A percentile compares a stretch with the other conserved stretches of the same genome.
phyloP scores from a whole-genome alignment of 176 grass and related monocot species.

The Carex kokanica region DNA sequence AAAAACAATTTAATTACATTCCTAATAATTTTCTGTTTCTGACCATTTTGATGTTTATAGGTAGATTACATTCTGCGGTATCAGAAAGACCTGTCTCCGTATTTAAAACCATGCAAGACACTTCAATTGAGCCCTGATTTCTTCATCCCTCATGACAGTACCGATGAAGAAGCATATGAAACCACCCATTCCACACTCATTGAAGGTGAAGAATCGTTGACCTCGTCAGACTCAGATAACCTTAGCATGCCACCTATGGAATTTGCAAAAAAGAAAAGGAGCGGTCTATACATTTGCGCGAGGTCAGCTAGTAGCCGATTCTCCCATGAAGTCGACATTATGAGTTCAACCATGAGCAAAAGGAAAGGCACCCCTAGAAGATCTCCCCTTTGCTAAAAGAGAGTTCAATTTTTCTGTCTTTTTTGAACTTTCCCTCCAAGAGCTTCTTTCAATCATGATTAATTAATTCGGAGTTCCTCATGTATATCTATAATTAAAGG shows the following conservation, averaged over 20 bases:
- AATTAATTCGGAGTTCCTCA: slow-evolving; percentile 29
- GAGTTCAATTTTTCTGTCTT: slow-evolving; percentile 11
- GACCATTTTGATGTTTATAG: slow-evolving; percentile 36
- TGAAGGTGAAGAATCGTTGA: slow-evolving; percentile 78
- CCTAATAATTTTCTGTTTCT: too few relatives aligned
- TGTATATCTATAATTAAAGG: slow-evolving; percentile 47
- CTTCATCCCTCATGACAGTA: slow-evolving; percentile 76
- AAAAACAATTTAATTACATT: background rate
- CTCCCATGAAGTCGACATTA: slow-evolving; percentile 55
- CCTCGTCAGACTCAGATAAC: slow-evolving; percentile 87
- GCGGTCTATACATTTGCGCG: slow-evolving; percentile 61
- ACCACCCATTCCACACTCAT: slow-evolving; percentile 85
- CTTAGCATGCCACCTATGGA: slow-evolving; percentile 53
- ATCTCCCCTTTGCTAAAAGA: slow-evolving; percentile 88
- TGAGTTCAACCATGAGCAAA: slow-evolving; percentile 84
- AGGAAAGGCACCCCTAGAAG: slow-evolving; percentile 87
- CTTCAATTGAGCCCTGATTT: slow-evolving; percentile 95
- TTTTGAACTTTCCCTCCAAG: slow-evolving; percentile 47
- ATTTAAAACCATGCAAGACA: slow-evolving; percentile 73
- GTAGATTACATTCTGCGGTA: slow-evolving; percentile 78
- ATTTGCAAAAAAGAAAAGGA: slow-evolving; percentile 61
- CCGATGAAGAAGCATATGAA: slow-evolving; percentile 60
- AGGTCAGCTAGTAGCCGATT: slow-evolving; percentile 63
- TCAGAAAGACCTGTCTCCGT: slow-evolving; percentile 63
- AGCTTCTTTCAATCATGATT: slow-evolving; percentile 61